Percentiles rank a stretch among this genome's conserved stretches.
Evolutionary conservation across 2,329 filamentous ascomycete genomes (phyloP).

Genomic region (Chalara sp.): DNA sequence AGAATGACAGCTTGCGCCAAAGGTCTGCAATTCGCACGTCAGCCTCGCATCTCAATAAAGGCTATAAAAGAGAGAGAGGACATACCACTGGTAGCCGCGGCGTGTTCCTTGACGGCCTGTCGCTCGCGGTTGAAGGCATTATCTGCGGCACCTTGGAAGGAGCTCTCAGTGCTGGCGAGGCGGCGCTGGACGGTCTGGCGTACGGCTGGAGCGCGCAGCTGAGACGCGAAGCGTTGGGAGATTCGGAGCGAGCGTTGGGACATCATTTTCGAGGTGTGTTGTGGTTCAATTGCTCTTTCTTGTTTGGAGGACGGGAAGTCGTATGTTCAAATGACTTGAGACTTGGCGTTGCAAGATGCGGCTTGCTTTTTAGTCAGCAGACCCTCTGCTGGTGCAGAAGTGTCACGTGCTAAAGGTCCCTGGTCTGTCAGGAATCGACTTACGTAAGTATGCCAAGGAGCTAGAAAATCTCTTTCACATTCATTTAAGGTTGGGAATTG

Average conservation of each 20-base stretch:
- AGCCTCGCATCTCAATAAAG: conserved; percentile 19
- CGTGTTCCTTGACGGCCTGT: conserved; percentile 84
- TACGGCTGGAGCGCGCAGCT: conserved; percentile 47
- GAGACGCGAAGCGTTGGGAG: conserved; percentile 55
- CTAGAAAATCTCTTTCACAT: no score
- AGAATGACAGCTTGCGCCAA: conserved; percentile 94
- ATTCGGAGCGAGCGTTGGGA: conserved; percentile 55
- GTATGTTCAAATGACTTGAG: no score
- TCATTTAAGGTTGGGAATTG: no score
- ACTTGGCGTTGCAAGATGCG: no score
- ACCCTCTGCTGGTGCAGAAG: no score
- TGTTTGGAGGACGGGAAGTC: no score
- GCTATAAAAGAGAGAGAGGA: background rate
- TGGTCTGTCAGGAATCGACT: background rate
- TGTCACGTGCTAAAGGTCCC: no score
- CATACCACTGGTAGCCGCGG: conserved; percentile 75
- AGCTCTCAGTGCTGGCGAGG: conserved; percentile 55
- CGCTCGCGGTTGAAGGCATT: conserved; percentile 94
- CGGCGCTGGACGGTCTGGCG: conserved; percentile 60
- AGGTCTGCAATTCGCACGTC: conserved; percentile 54
- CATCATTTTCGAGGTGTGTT: conserved; percentile 45
- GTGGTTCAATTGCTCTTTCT: conserved; percentile 18
- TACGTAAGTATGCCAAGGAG: no score
- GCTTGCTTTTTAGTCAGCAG: no score
- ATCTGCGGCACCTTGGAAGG: conserved; percentile 59